These are phyloP conservation scores for Penicillium flavigenum DNA, from an alignment of 495 filamentous ascomycete species.

Conservation along the genomic window DNA sequence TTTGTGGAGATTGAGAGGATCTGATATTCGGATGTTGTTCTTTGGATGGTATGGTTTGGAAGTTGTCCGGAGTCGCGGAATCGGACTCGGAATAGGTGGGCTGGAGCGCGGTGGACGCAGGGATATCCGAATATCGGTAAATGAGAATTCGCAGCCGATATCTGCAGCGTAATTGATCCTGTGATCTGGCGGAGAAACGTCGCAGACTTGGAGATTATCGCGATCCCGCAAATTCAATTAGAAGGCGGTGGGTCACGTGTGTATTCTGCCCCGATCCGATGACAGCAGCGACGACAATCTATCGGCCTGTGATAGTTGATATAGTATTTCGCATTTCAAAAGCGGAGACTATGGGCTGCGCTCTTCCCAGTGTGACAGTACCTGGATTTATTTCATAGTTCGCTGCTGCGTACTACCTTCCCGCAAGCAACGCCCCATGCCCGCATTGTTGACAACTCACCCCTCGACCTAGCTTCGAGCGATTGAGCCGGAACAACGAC, in stretches of 20 bases:
- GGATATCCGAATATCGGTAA: not conserved
- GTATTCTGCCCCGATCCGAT: conserved; percentile 23
- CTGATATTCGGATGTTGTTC: conserved; percentile 9
- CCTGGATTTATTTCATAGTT: conserved; percentile 2
- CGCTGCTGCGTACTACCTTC: not conserved
- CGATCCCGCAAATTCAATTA: conserved; percentile 21
- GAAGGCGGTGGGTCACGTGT: conserved; percentile 31
- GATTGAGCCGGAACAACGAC: conserved; percentile 11
- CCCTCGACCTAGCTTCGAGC: conserved; percentile 9
- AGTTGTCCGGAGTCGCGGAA: not conserved
- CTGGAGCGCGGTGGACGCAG: not conserved
- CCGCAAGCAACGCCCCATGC: conserved; percentile 2
- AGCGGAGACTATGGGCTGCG: not conserved
- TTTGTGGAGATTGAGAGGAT: conserved; percentile 2
- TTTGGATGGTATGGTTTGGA: conserved; percentile 1
- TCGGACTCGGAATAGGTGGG: not conserved
- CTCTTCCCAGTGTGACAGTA: conserved; percentile 8
- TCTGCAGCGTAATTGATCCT: not conserved
- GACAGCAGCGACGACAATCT: conserved; percentile 16
- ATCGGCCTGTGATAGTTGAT: not conserved
- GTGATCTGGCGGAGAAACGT: not conserved
- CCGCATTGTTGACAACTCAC: conserved; percentile 8
- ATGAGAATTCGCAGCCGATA: not conserved
- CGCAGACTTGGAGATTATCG: conserved; percentile 4
- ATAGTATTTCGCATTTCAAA: not conserved